Evolutionary conservation across 805 yeast genomes (phyloP).

Genomic region (Saturnispora dispora): DNA sequence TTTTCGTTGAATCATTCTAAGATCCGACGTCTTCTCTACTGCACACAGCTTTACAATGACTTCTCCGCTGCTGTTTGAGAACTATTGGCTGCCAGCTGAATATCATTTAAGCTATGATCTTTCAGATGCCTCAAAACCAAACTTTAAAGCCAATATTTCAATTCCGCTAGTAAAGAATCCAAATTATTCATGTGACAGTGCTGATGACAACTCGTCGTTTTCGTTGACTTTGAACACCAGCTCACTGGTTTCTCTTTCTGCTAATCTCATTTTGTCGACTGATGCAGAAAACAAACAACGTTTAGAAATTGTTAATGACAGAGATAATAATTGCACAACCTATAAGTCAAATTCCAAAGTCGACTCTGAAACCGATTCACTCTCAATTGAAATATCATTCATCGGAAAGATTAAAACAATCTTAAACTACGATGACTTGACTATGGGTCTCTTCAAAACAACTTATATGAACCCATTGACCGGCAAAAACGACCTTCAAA

Average conservation of each 20-base stretch:
- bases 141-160: slow-evolving; percentile 33
- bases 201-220: slow-evolving; percentile 11
- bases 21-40: neutral
- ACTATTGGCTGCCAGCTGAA: slow-evolving; percentile 29
- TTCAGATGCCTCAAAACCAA: slow-evolving; percentile 35
- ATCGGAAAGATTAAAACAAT: slow-evolving; percentile 44
- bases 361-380: neutral
- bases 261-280: slow-evolving; percentile 12
- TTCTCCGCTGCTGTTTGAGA: slow-evolving; percentile 24
- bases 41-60: slow-evolving; percentile 1
- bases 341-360: slow-evolving; percentile 12
- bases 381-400: slow-evolving; percentile 29
- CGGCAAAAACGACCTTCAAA: slow-evolving; percentile 40
- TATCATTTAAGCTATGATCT: slow-evolving; percentile 29
- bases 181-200: slow-evolving; percentile 10
- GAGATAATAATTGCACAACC: slow-evolving; percentile 30
- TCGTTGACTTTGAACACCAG: slow-evolving; percentile 32
- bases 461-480: slow-evolving; percentile 45
- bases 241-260: slow-evolving; percentile 32
- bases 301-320: slow-evolving; percentile 27
- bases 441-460: slow-evolving; percentile 61
- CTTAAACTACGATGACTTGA: slow-evolving; percentile 44
- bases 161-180: slow-evolving; percentile 27
- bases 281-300: slow-evolving; percentile 7
- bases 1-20: neutral